Conservation (phyloP, 2,329 filamentous ascomycete genomes). For the Pseudocercospora cruenta region DNA sequence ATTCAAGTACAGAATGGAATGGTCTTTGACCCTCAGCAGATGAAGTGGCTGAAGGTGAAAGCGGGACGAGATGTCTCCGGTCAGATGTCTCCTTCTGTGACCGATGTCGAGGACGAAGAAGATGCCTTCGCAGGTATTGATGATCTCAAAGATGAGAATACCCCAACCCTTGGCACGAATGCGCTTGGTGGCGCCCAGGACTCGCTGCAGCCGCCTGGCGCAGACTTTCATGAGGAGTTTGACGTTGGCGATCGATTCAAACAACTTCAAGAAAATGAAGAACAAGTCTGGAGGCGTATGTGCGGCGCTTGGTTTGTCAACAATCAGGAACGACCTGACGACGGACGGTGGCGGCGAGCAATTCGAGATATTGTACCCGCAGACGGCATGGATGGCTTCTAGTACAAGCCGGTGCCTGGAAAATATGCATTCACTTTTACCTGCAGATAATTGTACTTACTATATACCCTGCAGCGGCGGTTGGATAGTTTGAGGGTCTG, state of each 20-base stretch:
- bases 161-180: constrained; percentile 26
- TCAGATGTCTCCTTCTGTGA: constrained; percentile 56
- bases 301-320: constrained; percentile 80
- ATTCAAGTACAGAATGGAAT: constrained; percentile 96
- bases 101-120: constrained; percentile 81
- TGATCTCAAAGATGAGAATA: constrained; percentile 73
- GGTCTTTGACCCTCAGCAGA: constrained; percentile 95
- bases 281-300: constrained; percentile 86
- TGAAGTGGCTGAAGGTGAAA: constrained; percentile 86
- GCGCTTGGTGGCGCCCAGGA: constrained; percentile 64
- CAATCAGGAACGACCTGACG: constrained; percentile 66
- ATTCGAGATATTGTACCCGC: constrained; percentile 32
- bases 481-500: constrained; percentile 7
- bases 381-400: constrained; percentile 23
- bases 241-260: constrained; percentile 96
- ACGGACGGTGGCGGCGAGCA: constrained; percentile 64
- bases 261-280: constrained; percentile 83
- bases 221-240: constrained; percentile 84
- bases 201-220: not conserved
- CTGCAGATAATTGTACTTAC: constrained; percentile 28
- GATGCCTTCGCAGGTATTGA: constrained; percentile 95
- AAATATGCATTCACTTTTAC: constrained; percentile 20
- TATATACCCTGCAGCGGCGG: constrained; percentile 27
- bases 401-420: constrained; percentile 12
- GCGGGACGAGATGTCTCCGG: constrained; percentile 42